Evolutionary conservation across 1,284 basidiomycete species (phyloP).

Genomic region (Leccinum olivaceoglutinosum): DNA sequence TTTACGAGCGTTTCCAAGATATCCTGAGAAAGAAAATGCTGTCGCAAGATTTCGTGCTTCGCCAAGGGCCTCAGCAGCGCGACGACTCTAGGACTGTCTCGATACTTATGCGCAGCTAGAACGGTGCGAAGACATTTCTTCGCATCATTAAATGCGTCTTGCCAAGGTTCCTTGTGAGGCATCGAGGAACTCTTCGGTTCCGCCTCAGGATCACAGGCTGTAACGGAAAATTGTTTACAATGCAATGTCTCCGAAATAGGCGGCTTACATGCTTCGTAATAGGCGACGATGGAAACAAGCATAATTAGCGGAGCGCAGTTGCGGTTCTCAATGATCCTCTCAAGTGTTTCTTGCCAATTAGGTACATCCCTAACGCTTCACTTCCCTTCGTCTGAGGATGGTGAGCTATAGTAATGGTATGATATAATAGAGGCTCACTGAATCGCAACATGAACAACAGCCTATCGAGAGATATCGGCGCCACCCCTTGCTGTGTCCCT

Average conservation of each 20-base stretch:
- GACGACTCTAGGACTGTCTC: conserved; percentile 20
- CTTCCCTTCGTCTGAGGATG: conserved; percentile 21
- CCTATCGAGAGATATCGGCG: conserved; percentile 22
- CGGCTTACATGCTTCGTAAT: conserved; percentile 21
- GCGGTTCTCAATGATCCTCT: conserved; percentile 9
- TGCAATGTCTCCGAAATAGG: no score
- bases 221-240: background rate
- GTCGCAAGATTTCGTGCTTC: conserved; percentile 12
- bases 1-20: conserved; percentile 9
- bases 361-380: conserved; percentile 12
- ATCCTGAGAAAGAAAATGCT: conserved; percentile 9
- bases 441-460: conserved; percentile 27
- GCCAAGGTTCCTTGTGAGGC: background rate
- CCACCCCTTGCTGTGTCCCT: conserved; percentile 9
- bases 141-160: conserved; percentile 7
- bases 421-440: conserved; percentile 10
- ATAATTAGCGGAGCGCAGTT: conserved; percentile 13
- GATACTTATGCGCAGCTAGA: conserved; percentile 10
- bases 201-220: conserved; percentile 9
- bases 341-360: conserved; percentile 10
- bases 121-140: conserved; percentile 11
- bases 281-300: conserved; percentile 23
- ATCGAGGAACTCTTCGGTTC: background rate
- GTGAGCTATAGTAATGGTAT: background rate
- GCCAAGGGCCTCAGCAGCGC: conserved; percentile 21